phyloP scores from a whole-genome alignment of 1,139 yeast genomes.

The Scheffersomyces parashehatae region DNA sequence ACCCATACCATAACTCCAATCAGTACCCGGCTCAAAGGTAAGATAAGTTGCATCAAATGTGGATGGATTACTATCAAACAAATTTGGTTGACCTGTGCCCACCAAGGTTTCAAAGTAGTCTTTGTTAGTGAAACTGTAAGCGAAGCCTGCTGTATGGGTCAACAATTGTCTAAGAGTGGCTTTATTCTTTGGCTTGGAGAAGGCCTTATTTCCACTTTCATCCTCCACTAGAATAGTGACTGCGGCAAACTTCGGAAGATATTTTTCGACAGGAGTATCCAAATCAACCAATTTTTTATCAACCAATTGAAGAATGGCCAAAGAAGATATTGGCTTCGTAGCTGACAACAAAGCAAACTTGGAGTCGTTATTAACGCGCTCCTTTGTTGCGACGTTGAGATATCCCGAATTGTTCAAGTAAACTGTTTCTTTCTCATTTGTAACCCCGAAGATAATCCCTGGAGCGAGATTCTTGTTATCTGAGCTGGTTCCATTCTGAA shows the following conservation, averaged over 20 bases:
- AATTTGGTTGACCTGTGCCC: neutral
- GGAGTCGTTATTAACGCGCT: neutral
- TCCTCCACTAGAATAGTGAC: neutral
- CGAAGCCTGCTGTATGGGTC: conserved; percentile 53
- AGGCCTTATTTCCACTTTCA: neutral
- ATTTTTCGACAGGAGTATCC: conserved; percentile 20
- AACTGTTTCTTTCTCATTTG: conserved; percentile 5
- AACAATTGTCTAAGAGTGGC: conserved; percentile 51
- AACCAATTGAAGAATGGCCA: conserved; percentile 18
- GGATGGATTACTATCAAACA: neutral
- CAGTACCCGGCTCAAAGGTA: conserved; percentile 52
- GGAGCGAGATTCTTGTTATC: conserved; percentile 2
- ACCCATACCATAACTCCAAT: conserved; percentile 52
- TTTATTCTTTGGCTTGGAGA: conserved; percentile 29
- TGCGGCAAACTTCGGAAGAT: conserved; percentile 14
- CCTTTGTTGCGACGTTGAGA: neutral
- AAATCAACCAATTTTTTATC: conserved; percentile 20
- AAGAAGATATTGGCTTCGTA: conserved; percentile 19
- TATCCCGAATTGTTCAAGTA: conserved; percentile 6
- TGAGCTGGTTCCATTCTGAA: neutral
- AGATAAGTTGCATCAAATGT: conserved; percentile 37
- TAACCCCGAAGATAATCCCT: conserved; percentile 6
- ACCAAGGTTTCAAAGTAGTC: conserved; percentile 18
- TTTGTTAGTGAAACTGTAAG: conserved; percentile 44
- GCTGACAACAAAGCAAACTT: conserved; percentile 1